Evolutionary conservation across 2,329 filamentous ascomycete genomes (phyloP), one percentile per base, ranked within the genome.

Genomic region (Thielaviopsis cerberus): DNA sequence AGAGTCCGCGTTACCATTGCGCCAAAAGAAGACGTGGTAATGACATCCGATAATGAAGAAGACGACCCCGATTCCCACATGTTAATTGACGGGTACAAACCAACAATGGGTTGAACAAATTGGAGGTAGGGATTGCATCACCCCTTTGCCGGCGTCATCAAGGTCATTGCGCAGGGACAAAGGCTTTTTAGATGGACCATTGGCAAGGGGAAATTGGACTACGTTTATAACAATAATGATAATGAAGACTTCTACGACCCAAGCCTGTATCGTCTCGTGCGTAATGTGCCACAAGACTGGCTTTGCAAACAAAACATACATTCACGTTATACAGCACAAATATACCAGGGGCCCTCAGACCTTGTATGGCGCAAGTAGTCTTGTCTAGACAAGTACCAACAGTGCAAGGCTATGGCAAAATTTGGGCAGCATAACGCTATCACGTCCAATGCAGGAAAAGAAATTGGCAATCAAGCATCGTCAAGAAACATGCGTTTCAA

Each of bases 401-500:
- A 7, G 41, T 48, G 41, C 3, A 10, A 48, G 41, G 7, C 27
- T 11, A 7, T 48, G 7, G 56, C 53, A 22, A 17, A 23, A 37
- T 45, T 48, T 20, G 22, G 30, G 51, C 53, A 57, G 51, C 45
- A 60, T 57, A 24, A 54, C 55, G 8, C 17, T 23, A 10, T 48
- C 23, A 50, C 34, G 37, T 3, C 22, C 17, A 48, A 24, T 27
- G 37, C 30, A 30, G 22, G 26, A 26, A 23, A 54, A 11, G 20
- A 70, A 71, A 73, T 77, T 94, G 88, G 88, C 88, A 82, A 89
- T 94, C 88, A 88, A 94, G 88, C 88, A 69, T 92, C 81, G 79
- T 87, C 83, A 75, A 76, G 75, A 67, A 37, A 71, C 71, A 67
- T 67, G 59, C 64, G 65, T 67, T 69, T 69, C 68, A 73, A 81